Conservation (phyloP, 2,329 filamentous ascomycete species). For the Venturia effusa region DNA sequence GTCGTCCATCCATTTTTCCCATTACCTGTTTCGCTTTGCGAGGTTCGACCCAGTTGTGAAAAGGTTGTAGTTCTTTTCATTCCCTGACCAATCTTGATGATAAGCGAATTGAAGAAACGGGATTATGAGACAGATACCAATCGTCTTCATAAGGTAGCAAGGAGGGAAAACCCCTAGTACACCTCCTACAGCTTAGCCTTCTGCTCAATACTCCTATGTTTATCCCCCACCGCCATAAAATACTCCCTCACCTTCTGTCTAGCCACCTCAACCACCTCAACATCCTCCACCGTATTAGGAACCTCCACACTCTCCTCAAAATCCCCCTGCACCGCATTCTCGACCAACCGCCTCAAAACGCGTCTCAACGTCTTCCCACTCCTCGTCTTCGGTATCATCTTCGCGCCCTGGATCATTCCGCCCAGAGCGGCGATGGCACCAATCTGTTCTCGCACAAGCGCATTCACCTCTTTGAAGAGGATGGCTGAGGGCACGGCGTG, state of each 20-base stretch:
- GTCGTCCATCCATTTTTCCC: neutral
- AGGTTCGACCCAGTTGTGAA: neutral
- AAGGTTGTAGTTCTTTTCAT: neutral
- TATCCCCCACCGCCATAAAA: slow-evolving; percentile 43
- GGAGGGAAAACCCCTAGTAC: neutral
- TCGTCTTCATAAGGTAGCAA: no score
- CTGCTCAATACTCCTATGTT: slow-evolving; percentile 28
- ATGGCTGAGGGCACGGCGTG: slow-evolving; percentile 39
- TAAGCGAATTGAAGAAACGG: no score
- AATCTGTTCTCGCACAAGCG: slow-evolving; percentile 65
- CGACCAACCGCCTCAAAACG: slow-evolving; percentile 71
- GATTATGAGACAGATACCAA: no score
- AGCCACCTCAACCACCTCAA: slow-evolving; percentile 61
- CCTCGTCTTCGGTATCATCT: slow-evolving; percentile 84
- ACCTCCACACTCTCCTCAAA: slow-evolving; percentile 62
- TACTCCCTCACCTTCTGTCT: slow-evolving; percentile 63
- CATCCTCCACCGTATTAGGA: slow-evolving; percentile 80
- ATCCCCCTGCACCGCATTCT: slow-evolving; percentile 66
- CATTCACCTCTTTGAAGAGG: slow-evolving; percentile 56
- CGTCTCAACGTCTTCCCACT: slow-evolving; percentile 84
- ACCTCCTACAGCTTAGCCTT: slow-evolving; percentile 23
- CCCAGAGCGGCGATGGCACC: slow-evolving; percentile 78
- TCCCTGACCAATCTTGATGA: no score
- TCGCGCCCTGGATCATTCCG: slow-evolving; percentile 72
- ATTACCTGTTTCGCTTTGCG: no score